Evolutionary conservation across 352 stramenopile genomes (phyloP).

Genomic region (Globisporangium iwayamae): DNA sequence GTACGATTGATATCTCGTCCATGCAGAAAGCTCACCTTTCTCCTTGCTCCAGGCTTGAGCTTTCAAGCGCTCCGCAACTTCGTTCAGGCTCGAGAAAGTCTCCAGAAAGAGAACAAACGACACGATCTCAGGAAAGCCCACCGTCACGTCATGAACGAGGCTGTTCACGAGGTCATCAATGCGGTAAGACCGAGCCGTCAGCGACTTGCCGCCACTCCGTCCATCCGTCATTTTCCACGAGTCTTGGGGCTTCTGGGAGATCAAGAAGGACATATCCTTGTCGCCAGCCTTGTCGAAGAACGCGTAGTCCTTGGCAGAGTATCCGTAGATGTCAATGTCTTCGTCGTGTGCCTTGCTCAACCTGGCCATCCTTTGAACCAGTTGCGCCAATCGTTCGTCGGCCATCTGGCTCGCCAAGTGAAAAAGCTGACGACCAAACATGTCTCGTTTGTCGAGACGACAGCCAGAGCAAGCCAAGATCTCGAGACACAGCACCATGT

Average conservation of each 20-base stretch:
- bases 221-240: slow-evolving; percentile 14
- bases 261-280: slow-evolving; percentile 24
- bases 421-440: slow-evolving; percentile 57
- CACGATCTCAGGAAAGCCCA: slow-evolving; percentile 59
- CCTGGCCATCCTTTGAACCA: slow-evolving; percentile 31
- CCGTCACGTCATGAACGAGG: slow-evolving; percentile 30
- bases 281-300: slow-evolving; percentile 21
- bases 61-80: slow-evolving; percentile 53
- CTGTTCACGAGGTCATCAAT: slow-evolving; percentile 33
- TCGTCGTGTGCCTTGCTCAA: slow-evolving; percentile 18
- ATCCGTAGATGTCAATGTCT: slow-evolving; percentile 65
- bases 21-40: slow-evolving; percentile 31
- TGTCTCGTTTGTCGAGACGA: slow-evolving; percentile 46
- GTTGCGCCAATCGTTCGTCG: slow-evolving; percentile 27
- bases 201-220: slow-evolving; percentile 9
- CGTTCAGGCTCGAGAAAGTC: slow-evolving; percentile 58
- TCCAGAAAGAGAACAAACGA: slow-evolving; percentile 72
- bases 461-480: slow-evolving; percentile 49
- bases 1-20: neutral
- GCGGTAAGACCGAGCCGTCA: slow-evolving; percentile 19
- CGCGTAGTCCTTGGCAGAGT: slow-evolving; percentile 53
- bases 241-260: slow-evolving; percentile 27
- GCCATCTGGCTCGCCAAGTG: slow-evolving; percentile 48
- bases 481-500: slow-evolving; percentile 41
- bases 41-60: slow-evolving; percentile 37